These are phyloP conservation scores for Westerdykella aurantiaca DNA, from an alignment of 2,329 filamentous ascomycete genomes.

Conservation along the genomic window DNA sequence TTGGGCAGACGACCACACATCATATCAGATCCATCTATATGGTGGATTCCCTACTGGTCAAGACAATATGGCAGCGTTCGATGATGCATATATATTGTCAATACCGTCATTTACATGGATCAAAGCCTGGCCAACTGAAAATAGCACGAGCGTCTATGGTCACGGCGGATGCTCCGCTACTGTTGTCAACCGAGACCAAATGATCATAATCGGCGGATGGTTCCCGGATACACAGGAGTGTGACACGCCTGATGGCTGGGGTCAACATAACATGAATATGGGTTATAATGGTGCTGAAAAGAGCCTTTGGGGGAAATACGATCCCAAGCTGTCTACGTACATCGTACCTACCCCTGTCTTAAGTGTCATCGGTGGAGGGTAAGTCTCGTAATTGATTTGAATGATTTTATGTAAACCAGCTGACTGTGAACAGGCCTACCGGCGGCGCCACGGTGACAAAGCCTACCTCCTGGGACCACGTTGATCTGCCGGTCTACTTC, in stretches of 20 bases:
- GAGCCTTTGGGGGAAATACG: slow-evolving; percentile 49
- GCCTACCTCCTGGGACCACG: slow-evolving; percentile 48
- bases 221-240: slow-evolving; percentile 49
- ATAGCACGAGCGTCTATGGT: slow-evolving; percentile 43
- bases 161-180: slow-evolving; percentile 54
- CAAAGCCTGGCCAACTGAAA: slow-evolving; percentile 46
- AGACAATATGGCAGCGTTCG: slow-evolving; percentile 48
- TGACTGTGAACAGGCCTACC: slow-evolving; percentile 30
- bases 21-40: slow-evolving; percentile 62
- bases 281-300: slow-evolving; percentile 46
- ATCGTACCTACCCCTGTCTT: slow-evolving; percentile 50
- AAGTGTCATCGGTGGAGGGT: slow-evolving; percentile 42
- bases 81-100: slow-evolving; percentile 58
- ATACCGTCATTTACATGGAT: slow-evolving; percentile 62
- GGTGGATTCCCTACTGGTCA: slow-evolving; percentile 49
- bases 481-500: slow-evolving; percentile 52
- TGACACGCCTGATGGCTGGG: slow-evolving; percentile 50
- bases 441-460: slow-evolving; percentile 52
- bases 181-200: slow-evolving; percentile 53
- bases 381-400: slow-evolving; percentile 7
- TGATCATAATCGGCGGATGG: slow-evolving; percentile 58
- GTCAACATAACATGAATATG: slow-evolving; percentile 53
- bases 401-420: background rate
- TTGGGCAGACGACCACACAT: slow-evolving; percentile 55
- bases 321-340: slow-evolving; percentile 48